Conservation (phyloP, 129 eudicot species). For the Ambrosia trifida region DNA sequence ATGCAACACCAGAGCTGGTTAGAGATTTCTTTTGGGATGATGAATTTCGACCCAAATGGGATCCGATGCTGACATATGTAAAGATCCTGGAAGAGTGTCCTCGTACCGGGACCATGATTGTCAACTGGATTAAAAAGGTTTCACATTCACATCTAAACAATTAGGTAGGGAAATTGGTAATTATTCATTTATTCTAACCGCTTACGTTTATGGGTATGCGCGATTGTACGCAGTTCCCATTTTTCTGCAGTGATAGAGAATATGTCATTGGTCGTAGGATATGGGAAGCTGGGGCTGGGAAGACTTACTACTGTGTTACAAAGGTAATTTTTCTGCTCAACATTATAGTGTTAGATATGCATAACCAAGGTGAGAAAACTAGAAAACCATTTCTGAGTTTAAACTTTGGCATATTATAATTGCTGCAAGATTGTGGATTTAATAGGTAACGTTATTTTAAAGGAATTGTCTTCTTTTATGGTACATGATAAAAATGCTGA, state of each 20-base stretch:
- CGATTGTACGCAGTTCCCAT: constrained; percentile 68
- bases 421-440: not conserved
- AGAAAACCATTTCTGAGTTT: not conserved
- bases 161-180: not conserved
- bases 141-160: constrained; percentile 9
- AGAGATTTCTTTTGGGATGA: constrained; percentile 99
- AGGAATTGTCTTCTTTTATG: not conserved
- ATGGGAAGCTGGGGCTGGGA: constrained; percentile 95
- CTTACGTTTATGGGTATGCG: constrained; percentile 14
- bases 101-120: constrained; percentile 70
- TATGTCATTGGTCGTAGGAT: constrained; percentile 90
- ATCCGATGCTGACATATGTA: constrained; percentile 88
- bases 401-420: not conserved
- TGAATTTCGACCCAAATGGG: constrained; percentile 93
- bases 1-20: constrained; percentile 86
- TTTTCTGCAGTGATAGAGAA: constrained; percentile 97
- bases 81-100: constrained; percentile 84
- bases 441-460: not conserved
- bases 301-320: constrained; percentile 74
- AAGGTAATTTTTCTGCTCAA: constrained; percentile 52
- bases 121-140: constrained; percentile 97
- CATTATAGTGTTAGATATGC: constrained; percentile 10
- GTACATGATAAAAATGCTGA: not conserved
- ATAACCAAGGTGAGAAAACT: not conserved
- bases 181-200: constrained; percentile 1